Conservation (phyloP, 345 rosid species). For the Eutrema japonicum region DNA sequence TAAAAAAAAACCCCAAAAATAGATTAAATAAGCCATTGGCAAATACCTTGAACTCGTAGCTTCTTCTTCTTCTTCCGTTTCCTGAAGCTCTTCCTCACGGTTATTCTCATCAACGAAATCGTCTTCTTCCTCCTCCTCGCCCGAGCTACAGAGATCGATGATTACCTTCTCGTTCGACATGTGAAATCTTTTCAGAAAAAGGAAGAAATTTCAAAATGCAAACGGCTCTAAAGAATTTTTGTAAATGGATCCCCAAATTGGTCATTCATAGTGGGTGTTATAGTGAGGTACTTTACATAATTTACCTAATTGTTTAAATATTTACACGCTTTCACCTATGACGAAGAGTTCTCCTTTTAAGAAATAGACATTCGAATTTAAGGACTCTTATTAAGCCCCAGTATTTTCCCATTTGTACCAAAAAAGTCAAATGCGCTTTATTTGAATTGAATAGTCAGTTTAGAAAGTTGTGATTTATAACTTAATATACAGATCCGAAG, state of each 20-base stretch:
- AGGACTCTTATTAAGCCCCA: background rate
- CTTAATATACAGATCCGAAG: too few relatives aligned
- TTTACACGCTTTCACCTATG: background rate
- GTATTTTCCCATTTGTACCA: background rate
- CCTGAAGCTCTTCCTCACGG: background rate
- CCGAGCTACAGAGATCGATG: constrained; percentile 44
- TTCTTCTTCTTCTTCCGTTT: constrained; percentile 31
- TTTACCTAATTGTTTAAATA: background rate
- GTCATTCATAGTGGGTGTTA: background rate
- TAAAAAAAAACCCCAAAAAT: background rate
- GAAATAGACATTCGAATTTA: too few relatives aligned
- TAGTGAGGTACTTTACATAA: background rate
- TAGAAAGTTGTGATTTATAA: background rate
- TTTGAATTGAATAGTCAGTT: background rate
- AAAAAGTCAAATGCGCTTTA: background rate
- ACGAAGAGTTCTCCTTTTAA: too few relatives aligned
- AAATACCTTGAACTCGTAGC: constrained; percentile 30
- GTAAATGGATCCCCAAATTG: background rate
- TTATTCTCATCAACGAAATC: constrained; percentile 28
- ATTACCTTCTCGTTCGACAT: constrained; percentile 25
- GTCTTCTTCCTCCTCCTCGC: constrained; percentile 39
- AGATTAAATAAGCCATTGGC: background rate
- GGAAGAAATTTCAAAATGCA: constrained; percentile 9
- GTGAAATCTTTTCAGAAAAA: constrained; percentile 7
- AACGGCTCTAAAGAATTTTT: constrained; percentile 23